Conservation (phyloP, 805 yeast genomes). For the Pichia heedii region DNA sequence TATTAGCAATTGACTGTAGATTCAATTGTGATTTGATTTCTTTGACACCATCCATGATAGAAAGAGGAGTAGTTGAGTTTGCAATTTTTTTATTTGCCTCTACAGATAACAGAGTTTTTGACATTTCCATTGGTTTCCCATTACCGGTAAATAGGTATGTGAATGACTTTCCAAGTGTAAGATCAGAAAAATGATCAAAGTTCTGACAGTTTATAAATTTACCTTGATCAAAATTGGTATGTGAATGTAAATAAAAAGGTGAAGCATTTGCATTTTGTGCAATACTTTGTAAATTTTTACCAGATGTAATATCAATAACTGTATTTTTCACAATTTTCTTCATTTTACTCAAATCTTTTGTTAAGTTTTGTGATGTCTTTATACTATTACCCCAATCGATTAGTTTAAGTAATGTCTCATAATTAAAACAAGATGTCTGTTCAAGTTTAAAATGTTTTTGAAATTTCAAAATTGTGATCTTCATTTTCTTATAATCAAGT, state of each 20-base stretch:
- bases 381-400: slow-evolving; percentile 15
- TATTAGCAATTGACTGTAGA: not conserved
- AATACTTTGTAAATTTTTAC: slow-evolving; percentile 24
- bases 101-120: slow-evolving; percentile 16
- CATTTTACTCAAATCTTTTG: slow-evolving; percentile 29
- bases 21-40: slow-evolving; percentile 2
- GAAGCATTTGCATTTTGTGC: slow-evolving; percentile 17
- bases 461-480: slow-evolving; percentile 60
- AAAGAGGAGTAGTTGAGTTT: not conserved
- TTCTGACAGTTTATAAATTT: slow-evolving; percentile 20
- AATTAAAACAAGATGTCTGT: slow-evolving; percentile 14
- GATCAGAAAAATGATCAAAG: slow-evolving; percentile 18
- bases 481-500: slow-evolving; percentile 62
- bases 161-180: slow-evolving; percentile 24
- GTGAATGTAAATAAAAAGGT: slow-evolving; percentile 14
- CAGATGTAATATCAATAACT: slow-evolving; percentile 29
- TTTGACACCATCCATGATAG: slow-evolving; percentile 2
- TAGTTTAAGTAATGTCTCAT: slow-evolving; percentile 18
- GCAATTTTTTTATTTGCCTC: slow-evolving; percentile 3
- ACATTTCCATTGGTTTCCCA: slow-evolving; percentile 33
- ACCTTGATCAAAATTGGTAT: slow-evolving; percentile 14
- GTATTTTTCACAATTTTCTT: slow-evolving; percentile 29
- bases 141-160: slow-evolving; percentile 42
- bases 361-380: slow-evolving; percentile 28
- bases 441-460: slow-evolving; percentile 39